phyloP scores from a whole-genome alignment of 2,329 filamentous ascomycete species.

The Colletotrichum sp. region DNA sequence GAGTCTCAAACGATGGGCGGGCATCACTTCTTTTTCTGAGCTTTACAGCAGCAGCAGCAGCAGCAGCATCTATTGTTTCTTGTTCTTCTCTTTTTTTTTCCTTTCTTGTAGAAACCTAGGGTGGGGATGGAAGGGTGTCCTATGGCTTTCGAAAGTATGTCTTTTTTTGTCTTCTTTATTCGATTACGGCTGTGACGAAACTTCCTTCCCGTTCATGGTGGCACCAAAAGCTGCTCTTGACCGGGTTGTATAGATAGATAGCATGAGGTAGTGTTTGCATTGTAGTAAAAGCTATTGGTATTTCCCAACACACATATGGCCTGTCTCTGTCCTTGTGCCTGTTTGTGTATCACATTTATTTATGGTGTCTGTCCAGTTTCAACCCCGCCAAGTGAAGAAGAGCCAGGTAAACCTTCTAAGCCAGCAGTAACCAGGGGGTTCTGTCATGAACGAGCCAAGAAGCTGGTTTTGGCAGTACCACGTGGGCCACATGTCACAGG shows the following conservation, averaged over 20 bases:
- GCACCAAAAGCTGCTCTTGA: background rate
- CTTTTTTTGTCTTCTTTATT: background rate
- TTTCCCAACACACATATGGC: background rate
- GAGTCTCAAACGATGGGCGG: background rate
- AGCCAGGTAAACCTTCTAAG: background rate
- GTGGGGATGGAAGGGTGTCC: background rate
- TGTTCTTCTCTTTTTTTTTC: background rate
- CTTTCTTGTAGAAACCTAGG: background rate
- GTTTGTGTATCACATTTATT: no score
- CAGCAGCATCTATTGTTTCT: background rate
- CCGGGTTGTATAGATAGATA: constrained; percentile 9
- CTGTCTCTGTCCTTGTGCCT: background rate
- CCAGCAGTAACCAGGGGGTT: background rate
- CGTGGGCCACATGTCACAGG: background rate
- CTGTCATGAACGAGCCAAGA: background rate
- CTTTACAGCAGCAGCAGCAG: background rate
- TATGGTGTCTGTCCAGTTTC: background rate
- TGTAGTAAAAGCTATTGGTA: constrained; percentile 20
- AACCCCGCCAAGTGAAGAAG: background rate
- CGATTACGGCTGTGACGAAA: background rate
- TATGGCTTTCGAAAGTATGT: background rate
- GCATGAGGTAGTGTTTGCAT: constrained; percentile 16
- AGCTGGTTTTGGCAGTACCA: background rate
- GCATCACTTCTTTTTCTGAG: background rate
- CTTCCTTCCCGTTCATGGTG: background rate